These are phyloP conservation scores for Calonectria hawksworthii DNA, from an alignment of 2,329 filamentous ascomycete genomes.

Conservation along the genomic window DNA sequence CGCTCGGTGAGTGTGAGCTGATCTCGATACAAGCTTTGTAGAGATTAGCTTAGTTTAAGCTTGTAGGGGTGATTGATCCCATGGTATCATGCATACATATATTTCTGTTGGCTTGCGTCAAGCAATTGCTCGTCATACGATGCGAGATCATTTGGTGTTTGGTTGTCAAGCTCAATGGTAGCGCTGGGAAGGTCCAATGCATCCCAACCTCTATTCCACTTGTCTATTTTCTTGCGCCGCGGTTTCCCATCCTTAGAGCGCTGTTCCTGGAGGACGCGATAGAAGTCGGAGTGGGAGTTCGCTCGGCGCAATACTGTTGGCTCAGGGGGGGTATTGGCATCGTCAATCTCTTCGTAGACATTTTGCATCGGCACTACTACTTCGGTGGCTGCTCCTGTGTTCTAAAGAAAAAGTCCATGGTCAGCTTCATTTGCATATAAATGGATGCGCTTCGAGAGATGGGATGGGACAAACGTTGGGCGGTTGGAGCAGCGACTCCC, in stretches of 20 bases:
- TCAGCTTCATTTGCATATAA: slow-evolving; percentile 43
- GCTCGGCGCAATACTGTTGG: slow-evolving; percentile 76
- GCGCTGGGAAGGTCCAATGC: slow-evolving; percentile 58
- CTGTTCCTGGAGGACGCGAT: slow-evolving; percentile 72
- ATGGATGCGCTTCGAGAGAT: slow-evolving; percentile 22
- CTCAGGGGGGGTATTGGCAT: slow-evolving; percentile 72
- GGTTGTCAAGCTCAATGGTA: slow-evolving; percentile 35
- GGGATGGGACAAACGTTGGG: slow-evolving; percentile 63
- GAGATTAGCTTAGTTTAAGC: slow-evolving; percentile 45
- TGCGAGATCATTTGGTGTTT: slow-evolving; percentile 38
- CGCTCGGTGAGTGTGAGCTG: slow-evolving; percentile 85
- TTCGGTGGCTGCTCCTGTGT: slow-evolving; percentile 64
- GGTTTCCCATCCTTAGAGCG: slow-evolving; percentile 64
- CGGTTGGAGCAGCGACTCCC: slow-evolving; percentile 78
- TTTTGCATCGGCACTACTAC: slow-evolving; percentile 69
- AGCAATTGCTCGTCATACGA: slow-evolving; percentile 76
- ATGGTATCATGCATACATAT: slow-evolving; percentile 71
- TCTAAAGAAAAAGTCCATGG: slow-evolving; percentile 56
- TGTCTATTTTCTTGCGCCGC: slow-evolving; percentile 57
- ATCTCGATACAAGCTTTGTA: slow-evolving; percentile 78
- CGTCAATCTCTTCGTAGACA: slow-evolving; percentile 69
- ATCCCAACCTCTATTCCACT: slow-evolving; percentile 62
- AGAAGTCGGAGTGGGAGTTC: slow-evolving; percentile 83
- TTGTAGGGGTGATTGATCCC: not conserved
- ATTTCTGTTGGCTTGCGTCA: slow-evolving; percentile 87